phyloP scores from a whole-genome alignment of 805 yeast species.

The Sugiyamaella qingdaonensis region DNA sequence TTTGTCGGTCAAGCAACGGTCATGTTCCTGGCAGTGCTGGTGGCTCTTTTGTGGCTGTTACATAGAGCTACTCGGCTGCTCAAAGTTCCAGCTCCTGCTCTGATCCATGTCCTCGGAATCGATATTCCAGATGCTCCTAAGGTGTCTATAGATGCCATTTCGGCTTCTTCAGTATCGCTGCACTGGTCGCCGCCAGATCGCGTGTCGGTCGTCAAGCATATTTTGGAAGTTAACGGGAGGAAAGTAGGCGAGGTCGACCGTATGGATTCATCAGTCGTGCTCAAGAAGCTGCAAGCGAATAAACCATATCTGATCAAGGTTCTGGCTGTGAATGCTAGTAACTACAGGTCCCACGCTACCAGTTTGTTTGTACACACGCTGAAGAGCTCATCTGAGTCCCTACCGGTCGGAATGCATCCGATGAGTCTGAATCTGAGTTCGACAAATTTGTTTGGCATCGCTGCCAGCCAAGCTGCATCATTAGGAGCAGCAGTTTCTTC shows the following conservation, averaged over 20 bases:
- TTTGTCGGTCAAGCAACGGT: no score
- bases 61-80: slow-evolving; percentile 33
- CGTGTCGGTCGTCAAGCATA: slow-evolving; percentile 28
- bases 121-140: slow-evolving; percentile 34
- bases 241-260: slow-evolving; percentile 34
- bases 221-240: slow-evolving; percentile 33
- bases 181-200: slow-evolving; percentile 35
- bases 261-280: slow-evolving; percentile 29
- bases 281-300: slow-evolving; percentile 33
- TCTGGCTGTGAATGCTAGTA: slow-evolving; percentile 30
- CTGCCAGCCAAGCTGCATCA: neutral
- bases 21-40: slow-evolving; percentile 22
- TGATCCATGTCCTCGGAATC: slow-evolving; percentile 33
- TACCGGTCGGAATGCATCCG: slow-evolving; percentile 21
- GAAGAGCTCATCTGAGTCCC: slow-evolving; percentile 23
- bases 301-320: slow-evolving; percentile 32
- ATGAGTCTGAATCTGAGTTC: neutral
- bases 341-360: slow-evolving; percentile 26
- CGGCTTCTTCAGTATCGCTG: slow-evolving; percentile 28
- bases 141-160: slow-evolving; percentile 30
- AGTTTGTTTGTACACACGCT: slow-evolving; percentile 28
- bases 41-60: slow-evolving; percentile 33
- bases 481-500: neutral
- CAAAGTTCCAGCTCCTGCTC: slow-evolving; percentile 32
- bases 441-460: neutral